Conservation (phyloP, 78 protist species). For the Dictyostelium intermedium region DNA sequence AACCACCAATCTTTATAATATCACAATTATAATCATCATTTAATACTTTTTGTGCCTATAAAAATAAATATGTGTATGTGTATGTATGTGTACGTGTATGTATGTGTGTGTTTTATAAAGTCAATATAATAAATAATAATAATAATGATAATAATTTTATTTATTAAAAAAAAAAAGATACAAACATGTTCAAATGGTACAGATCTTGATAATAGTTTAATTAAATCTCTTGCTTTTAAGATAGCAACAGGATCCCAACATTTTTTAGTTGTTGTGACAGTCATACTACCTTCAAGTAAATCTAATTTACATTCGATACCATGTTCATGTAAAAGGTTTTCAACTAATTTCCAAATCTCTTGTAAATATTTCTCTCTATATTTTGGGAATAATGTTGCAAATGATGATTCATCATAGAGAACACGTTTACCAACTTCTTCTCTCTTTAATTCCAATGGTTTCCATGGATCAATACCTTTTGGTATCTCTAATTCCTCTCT, state of each 20-base stretch:
- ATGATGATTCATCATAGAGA: conserved; percentile 88
- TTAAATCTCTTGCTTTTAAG: conserved; percentile 95
- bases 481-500: conserved; percentile 43
- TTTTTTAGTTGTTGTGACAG: conserved; percentile 96
- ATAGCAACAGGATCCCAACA: conserved; percentile 99
- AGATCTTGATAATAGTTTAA: conserved; percentile 93
- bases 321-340: conserved; percentile 59
- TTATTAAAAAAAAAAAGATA: no score
- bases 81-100: no score
- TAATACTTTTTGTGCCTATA: conserved; percentile 89
- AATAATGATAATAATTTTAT: neutral
- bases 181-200: conserved; percentile 92
- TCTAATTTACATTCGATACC: conserved; percentile 92
- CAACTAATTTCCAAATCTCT: conserved; percentile 92
- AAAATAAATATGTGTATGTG: no score
- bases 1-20: conserved; percentile 93
- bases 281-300: conserved; percentile 97
- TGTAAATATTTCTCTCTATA: conserved; percentile 93
- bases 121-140: neutral
- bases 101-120: neutral
- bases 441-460: conserved; percentile 32
- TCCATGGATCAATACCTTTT: conserved; percentile 68
- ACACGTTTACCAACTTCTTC: conserved; percentile 71
- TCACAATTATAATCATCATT: conserved; percentile 94
- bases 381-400: conserved; percentile 96